Conservation (phyloP, 495 filamentous ascomycete species). For the Extremus antarcticus region DNA sequence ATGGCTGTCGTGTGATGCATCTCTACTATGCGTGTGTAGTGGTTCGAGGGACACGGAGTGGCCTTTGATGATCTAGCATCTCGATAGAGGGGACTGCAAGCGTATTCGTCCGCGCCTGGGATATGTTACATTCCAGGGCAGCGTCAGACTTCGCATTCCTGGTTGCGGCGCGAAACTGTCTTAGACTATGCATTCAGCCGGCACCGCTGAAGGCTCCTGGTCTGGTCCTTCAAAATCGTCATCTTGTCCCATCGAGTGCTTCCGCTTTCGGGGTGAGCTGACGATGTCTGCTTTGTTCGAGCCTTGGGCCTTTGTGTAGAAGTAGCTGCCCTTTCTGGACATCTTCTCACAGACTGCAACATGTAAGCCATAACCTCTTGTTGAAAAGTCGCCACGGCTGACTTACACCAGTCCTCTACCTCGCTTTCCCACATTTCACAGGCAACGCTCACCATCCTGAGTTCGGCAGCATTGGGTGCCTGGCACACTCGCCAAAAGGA, state of each 20-base stretch:
- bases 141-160: too few relatives aligned
- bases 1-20: neutral
- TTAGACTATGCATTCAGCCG: too few relatives aligned
- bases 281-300: neutral
- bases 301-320: neutral
- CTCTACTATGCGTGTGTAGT: too few relatives aligned
- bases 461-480: neutral
- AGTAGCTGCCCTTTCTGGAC: neutral
- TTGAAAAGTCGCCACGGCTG: neutral
- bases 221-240: neutral
- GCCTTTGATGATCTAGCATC: too few relatives aligned
- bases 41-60: too few relatives aligned
- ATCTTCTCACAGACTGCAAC: neutral
- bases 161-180: too few relatives aligned
- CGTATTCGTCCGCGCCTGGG: too few relatives aligned
- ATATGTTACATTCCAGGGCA: too few relatives aligned
- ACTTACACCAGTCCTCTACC: slow-evolving; percentile 1
- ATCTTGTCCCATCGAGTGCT: neutral
- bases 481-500: neutral
- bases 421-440: neutral
- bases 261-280: neutral
- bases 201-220: too few relatives aligned
- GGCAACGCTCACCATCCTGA: neutral
- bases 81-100: too few relatives aligned
- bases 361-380: neutral